Base-by-base conservation (phyloP, 2,329 filamentous ascomycete species). In the Didymella keratinophila region DNA sequence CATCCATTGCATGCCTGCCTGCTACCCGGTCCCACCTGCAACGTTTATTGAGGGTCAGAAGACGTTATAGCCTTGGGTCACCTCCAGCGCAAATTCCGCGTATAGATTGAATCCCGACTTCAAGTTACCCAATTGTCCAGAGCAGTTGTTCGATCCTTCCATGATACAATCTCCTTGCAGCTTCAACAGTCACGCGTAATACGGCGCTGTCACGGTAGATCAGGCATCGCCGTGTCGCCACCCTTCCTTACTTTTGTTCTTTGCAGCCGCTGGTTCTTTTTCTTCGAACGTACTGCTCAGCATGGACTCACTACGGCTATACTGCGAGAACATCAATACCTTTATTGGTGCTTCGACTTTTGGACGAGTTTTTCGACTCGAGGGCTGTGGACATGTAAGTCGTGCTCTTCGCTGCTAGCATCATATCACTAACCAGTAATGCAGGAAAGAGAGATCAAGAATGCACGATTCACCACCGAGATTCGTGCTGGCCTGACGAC, bases 391-490 rank as follows among this genome's bases (percentile, higher is more conserved):
- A 68, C 90, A 94, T 86, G 89, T 92, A 83, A 82, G 87, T 83
- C 43, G 64, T 52, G 8, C 23, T 14, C 25, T 20, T 27, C 34
- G 20, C 23, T 34, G 27, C 25, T 25, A 36, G 12, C 32, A 5
- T 43, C 18, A 36, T 53, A 30, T 28, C 32, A 23, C 60, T 56
- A n/a, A 73, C 67, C 23, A 39, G 51, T 36, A 54, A 43, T 52
- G 41, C 54, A 91, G 89, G 84, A 84, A 60, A 84, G 82, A 65
- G 89, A 92, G 75, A 87, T 91, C 54, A 88, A 89, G 72, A 87
- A 89, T 23, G 88, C 91, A n/a, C 83, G 84, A 65, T 95, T 96
- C 80, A 86, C 91, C 65, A 94, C 91, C 28, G 92, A 96, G 79
- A 80, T 96, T 52, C 89, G 92, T 62, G 92, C 90, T 60, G 92